Base-by-base conservation (phyloP, 257 asterid genomes). In the Striga asiatica region DNA sequence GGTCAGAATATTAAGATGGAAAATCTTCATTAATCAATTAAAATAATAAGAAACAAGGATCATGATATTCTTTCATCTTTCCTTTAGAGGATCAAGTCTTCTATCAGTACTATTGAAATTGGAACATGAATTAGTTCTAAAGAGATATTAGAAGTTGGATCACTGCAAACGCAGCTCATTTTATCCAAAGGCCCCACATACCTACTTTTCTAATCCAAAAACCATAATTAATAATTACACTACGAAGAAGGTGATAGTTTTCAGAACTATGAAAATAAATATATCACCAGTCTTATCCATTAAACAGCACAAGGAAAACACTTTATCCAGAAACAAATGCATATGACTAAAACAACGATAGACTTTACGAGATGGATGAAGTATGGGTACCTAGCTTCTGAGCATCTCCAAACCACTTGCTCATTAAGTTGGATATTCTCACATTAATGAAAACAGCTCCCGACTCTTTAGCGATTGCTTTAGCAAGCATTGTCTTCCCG, bases 401-500 rank as follows among this genome's bases (percentile, higher is more conserved):
- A 1, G 32, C 32, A 48, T 48, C 54, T 8, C 54, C 54, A 12
- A 48, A 22, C 54, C 54, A 48, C 12, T 48, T 48, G 31, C 31
- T 23, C 54, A 48, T 48, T n/a, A 48, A 22, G 12, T 48, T 48
- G 31, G 54, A 2, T 0, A 48, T 21, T 21, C 32, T 48, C 31
- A 48, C 18, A 12, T 48, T 48, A 9, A 48, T 10, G 54, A 48
- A 48, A 10, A 48, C 54, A 48, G 54, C 54, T 48, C 32, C 54
- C 3, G 54, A 48, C 31, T 48, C 54, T 48, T 48, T 48, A 4
- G 54, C 54, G 9, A 48, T 48, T 3, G 54, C 54, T 48, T 48
- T 48, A 8, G 54, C 54, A 22, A 48, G 54, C 54, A 48, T 48
- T 5, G 54, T 48, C 54, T 48, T 48, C 31, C 54, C 54, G 0